A percentile compares a stretch with the other conserved stretches of the same genome.
phyloP scores from a whole-genome alignment of 805 yeast genomes.

The Yamadazyma akitaensis region DNA sequence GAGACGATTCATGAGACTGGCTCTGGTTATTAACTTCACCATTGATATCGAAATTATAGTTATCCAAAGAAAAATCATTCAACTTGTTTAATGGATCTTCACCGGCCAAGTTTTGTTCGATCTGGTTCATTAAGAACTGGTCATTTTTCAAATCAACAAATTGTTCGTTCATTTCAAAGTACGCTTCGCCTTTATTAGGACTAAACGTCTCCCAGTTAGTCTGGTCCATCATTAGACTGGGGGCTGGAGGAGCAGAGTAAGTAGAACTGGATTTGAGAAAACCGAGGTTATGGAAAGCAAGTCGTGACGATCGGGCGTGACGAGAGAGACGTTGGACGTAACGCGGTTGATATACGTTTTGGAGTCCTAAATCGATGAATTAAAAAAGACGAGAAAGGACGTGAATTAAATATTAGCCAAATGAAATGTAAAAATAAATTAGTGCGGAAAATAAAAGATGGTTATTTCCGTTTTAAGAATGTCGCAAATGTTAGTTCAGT shows the following conservation, averaged over 20 bases:
- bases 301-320: background rate
- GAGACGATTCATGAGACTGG: background rate
- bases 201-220: conserved; percentile 16
- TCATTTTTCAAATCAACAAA: conserved; percentile 14
- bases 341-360: background rate
- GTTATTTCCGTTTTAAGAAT: background rate
- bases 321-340: background rate
- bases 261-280: background rate
- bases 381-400: background rate
- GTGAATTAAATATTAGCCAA: background rate
- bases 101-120: conserved; percentile 28
- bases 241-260: background rate
- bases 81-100: conserved; percentile 7
- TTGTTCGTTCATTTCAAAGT: conserved; percentile 16
- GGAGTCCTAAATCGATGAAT: background rate
- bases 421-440: background rate
- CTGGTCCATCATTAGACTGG: conserved; percentile 14
- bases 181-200: conserved; percentile 15
- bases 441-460: background rate
- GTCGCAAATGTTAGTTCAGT: background rate
- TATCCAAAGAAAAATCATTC: conserved; percentile 9
- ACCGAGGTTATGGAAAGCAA: too few relatives aligned
- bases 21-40: conserved; percentile 21
- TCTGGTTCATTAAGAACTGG: conserved; percentile 3
- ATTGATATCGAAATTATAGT: conserved; percentile 15